Conservation (phyloP, 2,329 filamentous ascomycete species). For the Sporothrix humicola region DNA sequence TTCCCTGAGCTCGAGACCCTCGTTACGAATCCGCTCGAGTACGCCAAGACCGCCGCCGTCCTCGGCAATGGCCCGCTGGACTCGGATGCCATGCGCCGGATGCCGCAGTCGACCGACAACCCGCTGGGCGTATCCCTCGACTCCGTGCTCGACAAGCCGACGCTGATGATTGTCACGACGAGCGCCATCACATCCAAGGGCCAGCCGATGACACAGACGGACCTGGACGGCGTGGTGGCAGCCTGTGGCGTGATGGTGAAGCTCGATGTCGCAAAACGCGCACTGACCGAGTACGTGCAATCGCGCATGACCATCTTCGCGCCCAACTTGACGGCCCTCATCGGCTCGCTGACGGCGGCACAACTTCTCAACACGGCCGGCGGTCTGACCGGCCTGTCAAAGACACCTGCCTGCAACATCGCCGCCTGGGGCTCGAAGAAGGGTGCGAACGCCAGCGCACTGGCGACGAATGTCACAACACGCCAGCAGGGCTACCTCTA, state of each 20-base stretch:
- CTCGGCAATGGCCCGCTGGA: slow-evolving; percentile 91
- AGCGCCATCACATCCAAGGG: slow-evolving; percentile 92
- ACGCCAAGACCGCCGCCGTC: slow-evolving; percentile 92
- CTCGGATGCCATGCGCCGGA: slow-evolving; percentile 75
- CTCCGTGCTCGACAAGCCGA: slow-evolving; percentile 83
- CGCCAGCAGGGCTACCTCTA: slow-evolving; percentile 93
- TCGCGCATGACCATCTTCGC: slow-evolving; percentile 97
- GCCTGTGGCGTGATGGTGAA: slow-evolving; percentile 89
- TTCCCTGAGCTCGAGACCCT: slow-evolving; percentile 93
- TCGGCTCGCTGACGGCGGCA: slow-evolving; percentile 90
- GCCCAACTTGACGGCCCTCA: slow-evolving; percentile 86
- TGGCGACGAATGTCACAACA: slow-evolving; percentile 91
- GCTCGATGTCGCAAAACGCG: slow-evolving; percentile 84
- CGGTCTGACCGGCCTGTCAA: slow-evolving; percentile 84
- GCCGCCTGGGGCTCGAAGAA: slow-evolving; percentile 90
- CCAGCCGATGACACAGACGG: slow-evolving; percentile 73
- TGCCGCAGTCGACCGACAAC: slow-evolving; percentile 80
- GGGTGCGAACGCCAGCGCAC: slow-evolving; percentile 72
- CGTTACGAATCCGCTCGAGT: slow-evolving; percentile 90
- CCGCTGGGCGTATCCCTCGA: slow-evolving; percentile 75
- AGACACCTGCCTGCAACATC: slow-evolving; percentile 92
- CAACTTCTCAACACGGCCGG: slow-evolving; percentile 96
- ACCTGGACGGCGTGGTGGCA: slow-evolving; percentile 73
- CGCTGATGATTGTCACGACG: slow-evolving; percentile 93
- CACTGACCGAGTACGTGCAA: slow-evolving; percentile 90